Base-by-base conservation (phyloP, 2,329 filamentous ascomycete species). In the Dactylonectria macrodidyma region DNA sequence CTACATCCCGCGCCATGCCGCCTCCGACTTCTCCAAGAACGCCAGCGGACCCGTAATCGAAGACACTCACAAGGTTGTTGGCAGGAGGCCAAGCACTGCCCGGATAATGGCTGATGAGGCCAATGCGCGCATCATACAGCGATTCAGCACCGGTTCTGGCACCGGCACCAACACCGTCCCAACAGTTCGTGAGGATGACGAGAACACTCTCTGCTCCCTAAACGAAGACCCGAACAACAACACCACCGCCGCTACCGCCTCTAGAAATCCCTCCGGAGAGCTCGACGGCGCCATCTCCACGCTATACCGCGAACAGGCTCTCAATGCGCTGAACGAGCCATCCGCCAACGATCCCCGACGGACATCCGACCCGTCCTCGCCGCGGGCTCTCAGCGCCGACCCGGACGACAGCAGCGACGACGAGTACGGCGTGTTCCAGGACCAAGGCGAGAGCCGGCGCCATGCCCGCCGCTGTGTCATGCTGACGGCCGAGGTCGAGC, bases 1-100 rank as follows among this genome's bases (percentile, higher is more conserved):
- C 48, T 79, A 79, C 68, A 71, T 77, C 24, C 78, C 78, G 2
- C 76, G 72, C 24, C 78, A 79, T 58, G 78, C 78, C 3, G 78
- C 78, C 6, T 64, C 74, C 33, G 77, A 77, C 71, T 79, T 79
- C 54, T 69, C 71, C 41, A 74, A 73, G 62, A 74, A 69, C n/a
- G 67, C 72, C 5, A 7, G 26, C 26, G 26, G 7, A 7, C 26
- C 26, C 26, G 26, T 30, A 3, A 30, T 30, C 26, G 26, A 41
- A 54, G 70, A 66, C 4, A 12, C 7, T 5, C 26, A 12, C 12
- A 51, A 30, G 36, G 12, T 6, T 16, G 36, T 16, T 3, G 12
- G 36, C 36, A 12, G 16, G 36, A 66, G 70, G 33, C 59, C 70
- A 44, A 16, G 59, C 56, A 63, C 68, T 47, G 65, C 69, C n/a